phyloP scores from a whole-genome alignment of 148 eudicot genomes.

The Heliosperma pusillum region DNA sequence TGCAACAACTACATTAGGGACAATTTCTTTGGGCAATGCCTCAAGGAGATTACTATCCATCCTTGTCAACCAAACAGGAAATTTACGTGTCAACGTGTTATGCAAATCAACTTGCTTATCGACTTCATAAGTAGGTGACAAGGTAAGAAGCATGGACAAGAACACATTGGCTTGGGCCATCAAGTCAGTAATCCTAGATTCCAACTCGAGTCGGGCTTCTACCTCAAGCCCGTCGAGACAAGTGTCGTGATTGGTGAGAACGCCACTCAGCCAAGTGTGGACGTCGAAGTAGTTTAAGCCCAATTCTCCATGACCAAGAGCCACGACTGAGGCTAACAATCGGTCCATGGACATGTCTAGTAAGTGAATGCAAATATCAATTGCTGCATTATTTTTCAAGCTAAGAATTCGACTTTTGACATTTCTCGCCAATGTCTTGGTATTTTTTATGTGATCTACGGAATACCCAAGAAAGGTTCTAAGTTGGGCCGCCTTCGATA shows the following conservation, averaged over 20 bases:
- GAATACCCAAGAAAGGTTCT: not conserved
- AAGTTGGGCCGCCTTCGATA: not conserved
- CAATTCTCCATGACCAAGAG: not conserved
- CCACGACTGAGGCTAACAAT: not conserved
- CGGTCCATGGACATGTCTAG: not conserved
- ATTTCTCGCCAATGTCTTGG: not conserved
- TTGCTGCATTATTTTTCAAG: not conserved
- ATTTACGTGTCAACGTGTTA: no score
- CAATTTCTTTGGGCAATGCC: not conserved
- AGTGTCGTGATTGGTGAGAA: not conserved
- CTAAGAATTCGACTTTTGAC: not conserved
- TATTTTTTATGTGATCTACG: not conserved
- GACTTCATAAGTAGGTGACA: not conserved
- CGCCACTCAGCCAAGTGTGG: not conserved
- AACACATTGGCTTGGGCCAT: not conserved
- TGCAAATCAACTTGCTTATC: not conserved
- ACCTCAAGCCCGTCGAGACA: not conserved
- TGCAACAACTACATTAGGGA: constrained; percentile 48
- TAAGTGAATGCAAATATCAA: not conserved
- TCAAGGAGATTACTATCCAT: not conserved
- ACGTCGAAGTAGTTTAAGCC: not conserved
- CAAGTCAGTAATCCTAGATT: not conserved
- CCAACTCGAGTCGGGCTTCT: not conserved
- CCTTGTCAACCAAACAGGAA: not conserved
- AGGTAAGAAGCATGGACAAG: not conserved